These are phyloP conservation scores for Pleurotus tuoliensis DNA, from an alignment of 768 basidiomycete genomes.

Conservation along the genomic window DNA sequence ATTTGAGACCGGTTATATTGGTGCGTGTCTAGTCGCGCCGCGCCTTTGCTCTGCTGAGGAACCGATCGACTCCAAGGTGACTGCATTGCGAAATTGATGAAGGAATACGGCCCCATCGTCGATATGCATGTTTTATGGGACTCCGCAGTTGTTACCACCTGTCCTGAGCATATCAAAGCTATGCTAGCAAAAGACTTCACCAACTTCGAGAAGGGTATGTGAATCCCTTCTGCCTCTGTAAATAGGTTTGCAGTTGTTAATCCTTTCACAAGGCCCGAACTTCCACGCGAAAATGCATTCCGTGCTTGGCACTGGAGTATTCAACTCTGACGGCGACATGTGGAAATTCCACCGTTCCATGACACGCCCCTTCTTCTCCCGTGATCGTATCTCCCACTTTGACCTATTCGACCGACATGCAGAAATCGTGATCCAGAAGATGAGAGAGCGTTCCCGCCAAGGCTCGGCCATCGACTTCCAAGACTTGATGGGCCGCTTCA, in stretches of 20 bases:
- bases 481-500: constrained; percentile 59
- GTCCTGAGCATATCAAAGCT: constrained; percentile 53
- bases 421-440: constrained; percentile 34
- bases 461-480: constrained; percentile 61
- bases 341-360: constrained; percentile 64
- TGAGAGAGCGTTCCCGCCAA: constrained; percentile 44
- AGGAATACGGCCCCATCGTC: constrained; percentile 35
- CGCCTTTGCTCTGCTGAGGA: not conserved
- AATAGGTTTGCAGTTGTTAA: too few relatives aligned
- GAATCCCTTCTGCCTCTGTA: too few relatives aligned
- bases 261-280: constrained; percentile 15
- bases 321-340: constrained; percentile 68
- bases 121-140: constrained; percentile 44
- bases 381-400: constrained; percentile 56
- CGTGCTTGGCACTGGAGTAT: constrained; percentile 61
- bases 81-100: constrained; percentile 30
- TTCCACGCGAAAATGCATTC: constrained; percentile 38
- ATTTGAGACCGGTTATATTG: constrained; percentile 45
- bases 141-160: constrained; percentile 42
- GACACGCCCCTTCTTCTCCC: constrained; percentile 59
- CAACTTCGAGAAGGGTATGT: constrained; percentile 60
- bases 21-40: constrained; percentile 22
- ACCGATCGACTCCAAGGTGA: constrained; percentile 30
- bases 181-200: constrained; percentile 56
- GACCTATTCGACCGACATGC: constrained; percentile 57